Conservation (phyloP, 2,329 filamentous ascomycete genomes). For the Fusarium hainanense region DNA sequence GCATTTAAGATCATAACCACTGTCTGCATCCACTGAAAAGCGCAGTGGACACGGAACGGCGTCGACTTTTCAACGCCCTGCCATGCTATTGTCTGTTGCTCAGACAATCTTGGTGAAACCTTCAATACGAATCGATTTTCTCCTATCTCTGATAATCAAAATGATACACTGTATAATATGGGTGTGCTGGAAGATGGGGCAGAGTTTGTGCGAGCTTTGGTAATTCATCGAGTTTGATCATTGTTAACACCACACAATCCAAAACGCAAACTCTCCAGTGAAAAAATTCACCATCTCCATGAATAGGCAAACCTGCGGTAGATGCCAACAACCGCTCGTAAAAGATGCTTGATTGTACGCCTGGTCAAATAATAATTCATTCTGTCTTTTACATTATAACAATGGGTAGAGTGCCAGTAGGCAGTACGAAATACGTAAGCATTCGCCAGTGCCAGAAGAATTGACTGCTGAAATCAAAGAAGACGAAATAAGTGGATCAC, state of each 20-base stretch:
- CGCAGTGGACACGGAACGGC: neutral
- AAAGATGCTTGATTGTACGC: neutral
- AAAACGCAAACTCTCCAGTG: neutral
- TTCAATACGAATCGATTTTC: neutral
- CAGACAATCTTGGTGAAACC: neutral
- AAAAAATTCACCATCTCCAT: rapidly evolving
- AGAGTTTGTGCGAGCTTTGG: neutral
- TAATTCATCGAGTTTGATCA: neutral
- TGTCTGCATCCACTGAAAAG: rapidly evolving
- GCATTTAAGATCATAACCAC: rapidly evolving
- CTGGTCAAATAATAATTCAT: too few relatives aligned
- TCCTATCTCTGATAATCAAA: neutral
- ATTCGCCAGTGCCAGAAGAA: too few relatives aligned
- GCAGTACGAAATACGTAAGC: too few relatives aligned
- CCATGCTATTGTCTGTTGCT: neutral
- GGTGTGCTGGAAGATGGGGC: neutral
- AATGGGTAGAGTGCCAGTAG: neutral
- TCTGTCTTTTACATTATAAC: neutral
- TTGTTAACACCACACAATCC: neutral
- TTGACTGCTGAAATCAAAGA: too few relatives aligned
- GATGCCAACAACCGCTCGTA: neutral
- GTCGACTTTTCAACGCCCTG: neutral
- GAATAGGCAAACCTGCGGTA: neutral
- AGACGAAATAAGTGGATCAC: too few relatives aligned
- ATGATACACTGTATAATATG: neutral